Base-by-base conservation (phyloP, 257 asterid genomes). In the Cynanchum wilfordii region DNA sequence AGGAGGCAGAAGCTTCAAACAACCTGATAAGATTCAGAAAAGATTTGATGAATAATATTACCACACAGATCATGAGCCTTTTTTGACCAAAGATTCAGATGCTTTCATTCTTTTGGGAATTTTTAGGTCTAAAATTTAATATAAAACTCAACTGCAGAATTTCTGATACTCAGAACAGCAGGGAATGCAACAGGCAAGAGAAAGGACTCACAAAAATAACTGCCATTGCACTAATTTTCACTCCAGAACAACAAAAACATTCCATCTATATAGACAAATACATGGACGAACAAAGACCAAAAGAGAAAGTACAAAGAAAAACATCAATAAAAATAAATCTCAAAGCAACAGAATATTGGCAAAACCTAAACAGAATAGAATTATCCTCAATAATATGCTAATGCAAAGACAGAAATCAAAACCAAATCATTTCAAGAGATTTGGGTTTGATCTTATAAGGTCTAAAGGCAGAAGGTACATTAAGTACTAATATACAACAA, bases 1-100 rank as follows among this genome's bases (percentile, higher is more conserved):
- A 59, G 88, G 78, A 57, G 96, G 86, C 72, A 89, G 86, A 77
- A 92, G 90, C 85, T 87, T 87, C 88, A 95, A 83, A 82, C 99
- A 95, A 68, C 80, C 99, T 92, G 86, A 57, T 5, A 73, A 68
- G 4, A 47, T 30, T n/a, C 47, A 64, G 29, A 64, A 64, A 40
- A 66, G 10, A 54, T 44, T 51, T 55, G 73, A 71, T 40, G 16
- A 71, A 22, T 20, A 7, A 29, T 57, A 50, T 25, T 50, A 20
- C 56, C 6, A 33, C 0, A 64, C 5, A 15, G 54, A 36, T 0
- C 15, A 24, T 59, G 66, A 29, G 10, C 57, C 10, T 25, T 47
- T 5, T 24, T 25, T 22, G 47, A 16, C 13, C n/a, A 40, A 42
- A 12, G 40, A 45, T 2, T 40, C 44, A 29, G 10, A 29, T 29